phyloP scores from a whole-genome alignment of 257 asterid species.

The Solanum medicagineum region DNA sequence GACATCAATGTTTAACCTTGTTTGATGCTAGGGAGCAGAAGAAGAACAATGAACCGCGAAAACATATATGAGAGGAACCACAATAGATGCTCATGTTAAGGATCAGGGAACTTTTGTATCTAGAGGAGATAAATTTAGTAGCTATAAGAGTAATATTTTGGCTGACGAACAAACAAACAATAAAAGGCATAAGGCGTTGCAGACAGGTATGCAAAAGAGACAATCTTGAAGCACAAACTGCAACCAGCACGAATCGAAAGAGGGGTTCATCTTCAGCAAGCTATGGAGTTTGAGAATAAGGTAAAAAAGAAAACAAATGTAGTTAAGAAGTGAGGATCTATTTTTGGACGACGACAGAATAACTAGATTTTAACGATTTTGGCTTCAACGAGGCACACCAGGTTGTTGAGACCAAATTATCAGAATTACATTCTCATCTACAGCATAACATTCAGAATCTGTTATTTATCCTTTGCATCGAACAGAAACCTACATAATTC shows the following conservation, averaged over 20 bases:
- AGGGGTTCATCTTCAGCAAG: not conserved
- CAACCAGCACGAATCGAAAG: not conserved
- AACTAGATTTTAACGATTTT: not conserved
- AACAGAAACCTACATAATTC: not conserved
- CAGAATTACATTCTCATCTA: not conserved
- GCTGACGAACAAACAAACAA: not conserved
- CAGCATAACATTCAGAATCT: not conserved
- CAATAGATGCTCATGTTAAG: not conserved
- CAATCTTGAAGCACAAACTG: not conserved
- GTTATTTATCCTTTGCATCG: not conserved
- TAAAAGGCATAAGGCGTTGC: not conserved
- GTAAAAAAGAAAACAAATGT: not conserved
- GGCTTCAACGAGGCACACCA: not conserved
- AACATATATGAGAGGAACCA: not conserved
- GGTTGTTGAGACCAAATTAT: not conserved
- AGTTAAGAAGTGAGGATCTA: not conserved
- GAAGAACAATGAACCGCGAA: not conserved
- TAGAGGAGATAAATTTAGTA: not conserved
- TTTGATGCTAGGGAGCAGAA: not conserved
- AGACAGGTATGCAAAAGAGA: not conserved
- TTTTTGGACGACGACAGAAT: not conserved
- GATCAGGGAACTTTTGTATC: not conserved
- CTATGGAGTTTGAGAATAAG: not conserved
- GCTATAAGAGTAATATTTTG: not conserved
- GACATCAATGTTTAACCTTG: not conserved